A percentile compares a stretch with the other conserved stretches of the same genome.
phyloP scores from a whole-genome alignment of 164 flowering plant species.

The Vitis cinerea region DNA sequence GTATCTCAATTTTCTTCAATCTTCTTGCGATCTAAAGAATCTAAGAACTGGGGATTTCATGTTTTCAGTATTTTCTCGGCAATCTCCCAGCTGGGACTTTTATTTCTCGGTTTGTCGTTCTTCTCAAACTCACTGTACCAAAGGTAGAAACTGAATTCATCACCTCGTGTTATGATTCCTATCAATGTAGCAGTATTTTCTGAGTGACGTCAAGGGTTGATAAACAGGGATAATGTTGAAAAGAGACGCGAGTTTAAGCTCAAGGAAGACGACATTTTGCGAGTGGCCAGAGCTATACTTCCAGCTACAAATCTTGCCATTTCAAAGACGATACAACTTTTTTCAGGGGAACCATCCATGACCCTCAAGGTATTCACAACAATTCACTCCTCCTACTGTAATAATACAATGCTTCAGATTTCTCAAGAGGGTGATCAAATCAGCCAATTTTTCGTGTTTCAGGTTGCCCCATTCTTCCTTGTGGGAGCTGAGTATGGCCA shows the following conservation, averaged over 20 bases:
- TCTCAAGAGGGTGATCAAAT: conserved; percentile 3
- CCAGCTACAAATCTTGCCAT: conserved; percentile 74
- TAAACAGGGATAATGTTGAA: conserved; percentile 35
- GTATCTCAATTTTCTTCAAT: not conserved
- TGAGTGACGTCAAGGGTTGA: not conserved
- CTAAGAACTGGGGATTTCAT: conserved; percentile 3
- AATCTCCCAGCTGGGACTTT: conserved; percentile 69
- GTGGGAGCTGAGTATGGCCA: conserved; percentile 94
- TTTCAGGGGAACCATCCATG: conserved; percentile 90
- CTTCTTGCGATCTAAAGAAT: not conserved
- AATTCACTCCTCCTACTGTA: not conserved
- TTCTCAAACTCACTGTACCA: conserved; percentile 59
- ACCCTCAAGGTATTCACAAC: conserved; percentile 69
- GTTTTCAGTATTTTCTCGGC: conserved; percentile 66
- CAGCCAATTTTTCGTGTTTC: conserved; percentile 11
- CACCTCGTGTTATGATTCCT: not conserved
- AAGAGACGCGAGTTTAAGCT: conserved; percentile 40
- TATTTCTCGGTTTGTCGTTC: conserved; percentile 68
- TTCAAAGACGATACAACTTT: conserved; percentile 57
- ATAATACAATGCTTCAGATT: conserved; percentile 2
- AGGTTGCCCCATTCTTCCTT: conserved; percentile 77
- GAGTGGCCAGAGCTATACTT: conserved; percentile 52
- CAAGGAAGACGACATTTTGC: conserved; percentile 68
- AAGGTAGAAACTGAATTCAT: conserved; percentile 39
- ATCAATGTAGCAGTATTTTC: not conserved